These are phyloP conservation scores for Gautieria morchelliformis DNA, from an alignment of 768 basidiomycete genomes.

Conservation along the genomic window DNA sequence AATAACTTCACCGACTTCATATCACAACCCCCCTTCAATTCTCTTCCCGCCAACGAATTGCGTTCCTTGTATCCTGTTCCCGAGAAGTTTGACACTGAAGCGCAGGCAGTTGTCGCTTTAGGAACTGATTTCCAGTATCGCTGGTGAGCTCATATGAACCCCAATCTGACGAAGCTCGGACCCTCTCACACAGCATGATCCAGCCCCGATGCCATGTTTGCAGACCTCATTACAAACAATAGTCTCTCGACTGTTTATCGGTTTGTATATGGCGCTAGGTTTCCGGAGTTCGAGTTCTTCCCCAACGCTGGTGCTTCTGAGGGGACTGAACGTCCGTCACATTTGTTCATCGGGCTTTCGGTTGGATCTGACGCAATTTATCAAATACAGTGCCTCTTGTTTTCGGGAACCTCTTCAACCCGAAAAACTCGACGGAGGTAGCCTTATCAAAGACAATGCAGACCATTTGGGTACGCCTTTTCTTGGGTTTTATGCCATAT, in stretches of 20 bases:
- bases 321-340: constrained; percentile 2
- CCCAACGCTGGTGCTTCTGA: constrained; percentile 7
- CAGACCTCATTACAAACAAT: background rate
- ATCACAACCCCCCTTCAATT: constrained; percentile 2
- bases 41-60: background rate
- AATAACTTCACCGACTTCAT: constrained; percentile 7
- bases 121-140: constrained; percentile 3
- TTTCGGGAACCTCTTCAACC: constrained; percentile 2
- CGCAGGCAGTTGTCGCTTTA: constrained; percentile 4
- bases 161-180: background rate
- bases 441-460: constrained; percentile 4
- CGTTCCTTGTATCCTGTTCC: constrained; percentile 5
- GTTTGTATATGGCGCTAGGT: constrained; percentile 3
- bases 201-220: constrained; percentile 1
- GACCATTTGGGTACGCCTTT: constrained; percentile 1
- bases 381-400: constrained; percentile 1
- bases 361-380: background rate
- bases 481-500: background rate
- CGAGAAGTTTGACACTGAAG: background rate
- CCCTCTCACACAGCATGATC: background rate
- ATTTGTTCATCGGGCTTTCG: background rate
- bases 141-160: background rate
- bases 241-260: background rate
- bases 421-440: constrained; percentile 5
- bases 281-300: constrained; percentile 4